Base-by-base conservation (phyloP, 306 rosid genomes). In the Lathyrus oleraceus region DNA sequence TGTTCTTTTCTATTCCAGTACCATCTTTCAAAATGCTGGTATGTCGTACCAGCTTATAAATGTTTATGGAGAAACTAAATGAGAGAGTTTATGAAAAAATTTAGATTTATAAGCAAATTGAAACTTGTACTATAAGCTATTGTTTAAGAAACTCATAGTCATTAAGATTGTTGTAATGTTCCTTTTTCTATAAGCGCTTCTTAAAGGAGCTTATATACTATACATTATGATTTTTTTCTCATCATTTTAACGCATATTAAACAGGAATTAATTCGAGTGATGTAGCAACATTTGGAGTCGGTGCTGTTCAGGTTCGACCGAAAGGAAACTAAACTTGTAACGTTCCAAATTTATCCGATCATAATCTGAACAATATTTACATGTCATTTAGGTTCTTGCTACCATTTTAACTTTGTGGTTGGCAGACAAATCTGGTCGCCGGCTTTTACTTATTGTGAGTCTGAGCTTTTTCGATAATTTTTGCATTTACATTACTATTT, bases 401-500 rank as follows among this genome's bases (percentile, higher is more conserved):
- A 91, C 97, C 51, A 78, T 79, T 15, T 75, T 91, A 71, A 87
- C 95, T 61, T 82, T 92, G 61, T 94, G 97, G 99, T 84, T 94
- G 43, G 84, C 79, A 1, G 99, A 94, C 83, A 89, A 68, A 81
- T 80, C 97, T 9, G 97, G 99, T 66, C 95, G 99, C 5, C 83
- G 97, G 36, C 84, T 94, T 69, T 89, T 94, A 61, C 99, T 94
- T 73, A 83, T 94, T 83, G 99, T 94, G 81, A 80, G 96, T 75
- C 81, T 73, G 48, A 68, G 15, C 63, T 27, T 61, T 23, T 39
- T 49, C 45, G 56, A 66, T 59, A 57, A 43, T 42, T 35, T 78
- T 80, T 68, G 36, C n/a, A 54, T 15, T 8, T 51, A 14, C 36
- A 44, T 27, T 72, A 61, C 67, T 39, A 39, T 68, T 58, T 54